phyloP scores from a whole-genome alignment of 2,329 filamentous ascomycete genomes.

The Talaromyces pinophilus region DNA sequence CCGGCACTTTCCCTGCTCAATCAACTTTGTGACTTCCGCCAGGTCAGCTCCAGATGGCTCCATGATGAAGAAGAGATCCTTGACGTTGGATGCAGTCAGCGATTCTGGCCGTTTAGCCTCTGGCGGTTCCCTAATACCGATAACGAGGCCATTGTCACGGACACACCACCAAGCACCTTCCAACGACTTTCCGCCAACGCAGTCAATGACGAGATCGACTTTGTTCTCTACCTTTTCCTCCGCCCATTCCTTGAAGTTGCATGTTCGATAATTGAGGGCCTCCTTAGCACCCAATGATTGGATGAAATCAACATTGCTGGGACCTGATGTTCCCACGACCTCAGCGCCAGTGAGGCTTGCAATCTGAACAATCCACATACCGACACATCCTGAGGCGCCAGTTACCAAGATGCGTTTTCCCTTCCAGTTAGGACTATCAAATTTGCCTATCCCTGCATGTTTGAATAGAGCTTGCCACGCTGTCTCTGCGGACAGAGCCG shows the following conservation, averaged over 20 bases:
- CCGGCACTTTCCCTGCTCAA: constrained; percentile 36
- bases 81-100: constrained; percentile 27
- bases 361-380: constrained; percentile 40
- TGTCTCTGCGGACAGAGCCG: constrained; percentile 43
- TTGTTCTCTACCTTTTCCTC: constrained; percentile 35
- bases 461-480: constrained; percentile 46
- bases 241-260: constrained; percentile 34
- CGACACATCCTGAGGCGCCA: constrained; percentile 40
- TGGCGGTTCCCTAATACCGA: constrained; percentile 35
- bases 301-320: constrained; percentile 44
- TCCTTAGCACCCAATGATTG: constrained; percentile 44
- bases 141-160: constrained; percentile 34
- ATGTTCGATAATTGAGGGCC: constrained; percentile 43
- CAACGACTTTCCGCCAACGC: constrained; percentile 36
- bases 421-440: neutral
- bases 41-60: constrained; percentile 39
- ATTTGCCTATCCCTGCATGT: constrained; percentile 33
- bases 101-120: constrained; percentile 25
- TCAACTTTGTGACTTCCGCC: constrained; percentile 36
- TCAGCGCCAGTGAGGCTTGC: constrained; percentile 30
- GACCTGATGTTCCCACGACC: constrained; percentile 45
- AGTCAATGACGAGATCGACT: constrained; percentile 46
- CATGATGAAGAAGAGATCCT: constrained; percentile 40
- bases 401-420: constrained; percentile 38
- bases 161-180: constrained; percentile 33